A percentile compares a stretch with the other conserved stretches of the same genome.
Evolutionary conservation across 1,139 yeast species (phyloP).

Genomic region (Kazachstania sp.): DNA sequence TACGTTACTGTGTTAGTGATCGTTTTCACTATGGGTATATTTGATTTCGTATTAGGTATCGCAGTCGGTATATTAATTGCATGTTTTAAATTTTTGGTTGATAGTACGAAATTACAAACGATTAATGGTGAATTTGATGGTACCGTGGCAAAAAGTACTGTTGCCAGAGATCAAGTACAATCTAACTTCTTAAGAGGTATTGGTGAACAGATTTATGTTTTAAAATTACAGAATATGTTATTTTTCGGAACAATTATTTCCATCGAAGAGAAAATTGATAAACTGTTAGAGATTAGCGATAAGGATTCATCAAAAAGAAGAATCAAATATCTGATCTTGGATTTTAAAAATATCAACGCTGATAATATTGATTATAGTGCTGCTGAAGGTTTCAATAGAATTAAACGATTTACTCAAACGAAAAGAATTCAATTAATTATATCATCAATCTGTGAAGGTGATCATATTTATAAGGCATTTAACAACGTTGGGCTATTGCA

Average conservation of each 20-base stretch:
- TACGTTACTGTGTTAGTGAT: slow-evolving; percentile 76
- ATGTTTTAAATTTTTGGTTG: slow-evolving; percentile 83
- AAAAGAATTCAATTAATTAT: slow-evolving; percentile 65
- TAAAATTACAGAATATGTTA: slow-evolving; percentile 78
- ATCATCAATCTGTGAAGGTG: slow-evolving; percentile 67
- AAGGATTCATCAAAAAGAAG: slow-evolving; percentile 34
- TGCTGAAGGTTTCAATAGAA: slow-evolving; percentile 88
- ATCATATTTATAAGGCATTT: slow-evolving; percentile 52
- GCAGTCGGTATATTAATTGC: slow-evolving; percentile 86
- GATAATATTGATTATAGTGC: slow-evolving; percentile 83
- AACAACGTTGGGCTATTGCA: slow-evolving; percentile 68
- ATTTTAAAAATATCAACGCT: slow-evolving; percentile 67
- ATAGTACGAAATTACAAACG: slow-evolving; percentile 79
- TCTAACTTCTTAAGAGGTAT: slow-evolving; percentile 76
- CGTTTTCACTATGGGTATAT: slow-evolving; percentile 88
- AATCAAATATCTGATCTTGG: slow-evolving; percentile 69
- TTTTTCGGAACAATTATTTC: slow-evolving; percentile 95
- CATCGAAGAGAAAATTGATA: slow-evolving; percentile 67
- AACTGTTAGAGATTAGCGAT: slow-evolving; percentile 47
- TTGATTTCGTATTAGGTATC: slow-evolving; percentile 91
- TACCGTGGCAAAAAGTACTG: slow-evolving; percentile 83
- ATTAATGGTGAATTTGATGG: slow-evolving; percentile 81
- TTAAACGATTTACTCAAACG: slow-evolving; percentile 66
- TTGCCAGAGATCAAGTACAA: slow-evolving; percentile 83
- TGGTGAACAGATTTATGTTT: slow-evolving; percentile 83